Evolutionary conservation across 305 asterid genomes (phyloP).

Genomic region (Solanum hybrid): DNA sequence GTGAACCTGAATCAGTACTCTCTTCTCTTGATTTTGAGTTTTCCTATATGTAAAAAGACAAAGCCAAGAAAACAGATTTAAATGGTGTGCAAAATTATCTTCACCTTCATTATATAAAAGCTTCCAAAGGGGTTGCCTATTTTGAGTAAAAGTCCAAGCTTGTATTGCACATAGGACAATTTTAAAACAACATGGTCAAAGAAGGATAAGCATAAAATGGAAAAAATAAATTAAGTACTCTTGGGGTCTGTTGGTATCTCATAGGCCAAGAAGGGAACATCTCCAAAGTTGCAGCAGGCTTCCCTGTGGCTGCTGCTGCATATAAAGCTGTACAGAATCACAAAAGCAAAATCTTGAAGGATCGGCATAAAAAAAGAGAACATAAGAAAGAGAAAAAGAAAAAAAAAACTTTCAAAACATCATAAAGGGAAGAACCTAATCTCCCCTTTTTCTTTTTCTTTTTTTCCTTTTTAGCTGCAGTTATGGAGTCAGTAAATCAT

Average conservation of each 20-base stretch:
- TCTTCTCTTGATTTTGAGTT: slow-evolving; percentile 78
- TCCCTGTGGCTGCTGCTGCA: slow-evolving; percentile 16
- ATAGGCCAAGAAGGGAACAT: slow-evolving; percentile 97
- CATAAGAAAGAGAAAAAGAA: background rate
- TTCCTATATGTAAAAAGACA: slow-evolving; percentile 31
- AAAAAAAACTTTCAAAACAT: slow-evolving; percentile 4
- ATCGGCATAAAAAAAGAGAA: slow-evolving; percentile 17
- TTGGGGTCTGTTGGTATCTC: slow-evolving; percentile 59
- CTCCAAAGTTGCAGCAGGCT: slow-evolving; percentile 88
- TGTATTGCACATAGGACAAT: slow-evolving; percentile 1
- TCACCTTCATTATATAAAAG: background rate
- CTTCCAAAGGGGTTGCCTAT: background rate
- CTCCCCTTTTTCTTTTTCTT: slow-evolving; percentile 12
- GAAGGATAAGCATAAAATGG: slow-evolving; percentile 19
- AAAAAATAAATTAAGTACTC: slow-evolving; percentile 24
- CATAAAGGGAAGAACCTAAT: slow-evolving; percentile 11
- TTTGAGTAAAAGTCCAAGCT: slow-evolving; percentile 5
- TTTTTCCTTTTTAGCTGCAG: slow-evolving; percentile 23
- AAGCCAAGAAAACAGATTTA: background rate
- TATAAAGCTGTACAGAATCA: slow-evolving; percentile 78
- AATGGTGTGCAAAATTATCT: background rate
- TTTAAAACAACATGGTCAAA: background rate
- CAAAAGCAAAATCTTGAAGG: slow-evolving; percentile 40
- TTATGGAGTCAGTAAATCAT: slow-evolving; percentile 68
- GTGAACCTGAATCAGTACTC: slow-evolving; percentile 75